phyloP scores from a whole-genome alignment of 78 protist genomes.

The Dictyostelium firmibasis region DNA sequence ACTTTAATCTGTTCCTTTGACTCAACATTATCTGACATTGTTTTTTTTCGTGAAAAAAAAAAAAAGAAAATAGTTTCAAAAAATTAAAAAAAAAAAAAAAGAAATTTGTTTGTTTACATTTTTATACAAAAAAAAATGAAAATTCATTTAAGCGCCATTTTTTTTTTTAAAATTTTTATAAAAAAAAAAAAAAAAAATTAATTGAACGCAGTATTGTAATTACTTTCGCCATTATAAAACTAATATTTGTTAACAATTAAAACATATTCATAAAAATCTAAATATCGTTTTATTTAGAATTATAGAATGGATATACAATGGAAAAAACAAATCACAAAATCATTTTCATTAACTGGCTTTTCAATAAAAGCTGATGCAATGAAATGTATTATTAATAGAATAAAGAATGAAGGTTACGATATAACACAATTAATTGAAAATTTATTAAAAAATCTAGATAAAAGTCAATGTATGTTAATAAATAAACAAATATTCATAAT shows the following conservation, averaged over 20 bases:
- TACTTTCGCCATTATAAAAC: no score
- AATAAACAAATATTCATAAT: not conserved
- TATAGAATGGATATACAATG: constrained; percentile 41
- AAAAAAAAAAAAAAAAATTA: no score
- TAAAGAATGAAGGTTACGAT: not conserved
- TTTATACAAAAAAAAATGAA: no score
- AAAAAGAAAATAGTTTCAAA: no score
- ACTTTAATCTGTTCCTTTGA: not conserved
- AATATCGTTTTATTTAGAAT: no score
- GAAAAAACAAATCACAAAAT: constrained; percentile 40
- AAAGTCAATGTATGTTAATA: constrained; percentile 15
- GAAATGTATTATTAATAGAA: not conserved
- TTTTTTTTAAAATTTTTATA: no score
- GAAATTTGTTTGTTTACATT: no score
- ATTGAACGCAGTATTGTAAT: no score
- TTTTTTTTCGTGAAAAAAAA: not conserved
- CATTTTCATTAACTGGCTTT: constrained; percentile 37
- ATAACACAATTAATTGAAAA: not conserved
- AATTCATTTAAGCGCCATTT: no score
- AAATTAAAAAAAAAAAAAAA: no score
- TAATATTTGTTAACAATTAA: no score
- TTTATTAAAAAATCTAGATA: constrained; percentile 42
- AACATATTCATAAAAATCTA: no score
- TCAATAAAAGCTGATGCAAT: constrained; percentile 46
- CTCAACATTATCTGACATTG: not conserved